A percentile compares a stretch with the other conserved stretches of the same genome.
Conservation (phyloP, 2,329 filamentous ascomycete species). For the Ascochyta clinopodiicola region DNA sequence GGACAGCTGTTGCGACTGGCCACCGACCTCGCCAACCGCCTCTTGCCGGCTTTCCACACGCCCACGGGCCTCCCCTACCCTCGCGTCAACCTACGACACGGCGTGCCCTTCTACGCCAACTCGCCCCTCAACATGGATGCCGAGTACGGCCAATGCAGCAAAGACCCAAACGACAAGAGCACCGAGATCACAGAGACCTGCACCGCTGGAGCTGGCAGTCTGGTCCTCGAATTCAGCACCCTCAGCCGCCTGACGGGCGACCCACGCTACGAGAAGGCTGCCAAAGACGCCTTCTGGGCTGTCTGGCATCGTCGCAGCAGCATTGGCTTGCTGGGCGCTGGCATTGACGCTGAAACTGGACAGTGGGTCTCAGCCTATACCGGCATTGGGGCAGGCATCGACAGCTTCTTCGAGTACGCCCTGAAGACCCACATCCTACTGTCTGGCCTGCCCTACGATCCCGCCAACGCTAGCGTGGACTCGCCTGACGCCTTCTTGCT, state of each 20-base stretch:
- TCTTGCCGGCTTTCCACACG: conserved; percentile 92
- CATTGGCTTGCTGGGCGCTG: conserved; percentile 86
- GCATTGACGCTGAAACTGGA: conserved; percentile 89
- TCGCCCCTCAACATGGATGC: conserved; percentile 74
- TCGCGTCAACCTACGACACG: conserved; percentile 86
- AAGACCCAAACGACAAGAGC: conserved; percentile 54
- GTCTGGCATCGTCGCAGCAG: conserved; percentile 90
- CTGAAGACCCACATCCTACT: conserved; percentile 92
- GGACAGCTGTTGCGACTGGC: conserved; percentile 91
- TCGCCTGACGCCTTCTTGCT: conserved; percentile 79
- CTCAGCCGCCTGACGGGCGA: conserved; percentile 89
- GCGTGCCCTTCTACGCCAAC: conserved; percentile 90
- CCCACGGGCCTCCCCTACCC: conserved; percentile 92
- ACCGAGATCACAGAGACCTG: conserved; percentile 92
- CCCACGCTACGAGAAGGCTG: conserved; percentile 83
- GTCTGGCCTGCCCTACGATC: conserved; percentile 66
- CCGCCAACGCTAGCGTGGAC: conserved; percentile 63
- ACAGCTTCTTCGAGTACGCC: conserved; percentile 98
- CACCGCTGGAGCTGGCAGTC: conserved; percentile 92
- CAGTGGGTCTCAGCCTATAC: conserved; percentile 87
- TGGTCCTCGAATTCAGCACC: conserved; percentile 91
- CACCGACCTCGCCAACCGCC: conserved; percentile 78
- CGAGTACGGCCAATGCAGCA: conserved; percentile 55
- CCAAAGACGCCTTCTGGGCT: conserved; percentile 94
- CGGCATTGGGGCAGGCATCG: conserved; percentile 95